Conservation (phyloP, 306 rosid genomes). For the Gynostemma pentaphyllum region DNA sequence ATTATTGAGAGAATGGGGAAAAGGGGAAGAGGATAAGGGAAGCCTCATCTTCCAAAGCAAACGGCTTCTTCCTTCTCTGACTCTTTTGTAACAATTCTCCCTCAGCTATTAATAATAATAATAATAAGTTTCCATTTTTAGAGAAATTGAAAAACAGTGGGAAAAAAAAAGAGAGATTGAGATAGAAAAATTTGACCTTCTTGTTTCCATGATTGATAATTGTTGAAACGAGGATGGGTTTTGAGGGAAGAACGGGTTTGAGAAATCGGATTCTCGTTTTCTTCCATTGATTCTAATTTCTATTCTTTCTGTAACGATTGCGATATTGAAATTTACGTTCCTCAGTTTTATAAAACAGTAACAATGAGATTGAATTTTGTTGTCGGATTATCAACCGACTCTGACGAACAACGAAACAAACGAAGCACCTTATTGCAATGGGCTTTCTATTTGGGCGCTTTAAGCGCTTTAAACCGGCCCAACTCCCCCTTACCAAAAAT, state of each 20-base stretch:
- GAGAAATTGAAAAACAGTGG: background rate
- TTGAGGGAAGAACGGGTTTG: slow-evolving; percentile 33
- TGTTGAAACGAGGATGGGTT: slow-evolving; percentile 34
- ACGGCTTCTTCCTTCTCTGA: slow-evolving; percentile 55
- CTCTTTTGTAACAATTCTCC: slow-evolving; percentile 67
- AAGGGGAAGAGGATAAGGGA: slow-evolving; percentile 18
- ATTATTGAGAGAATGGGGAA: slow-evolving; percentile 18
- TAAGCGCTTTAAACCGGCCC: background rate
- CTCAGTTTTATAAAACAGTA: background rate
- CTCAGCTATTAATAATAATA: slow-evolving; percentile 48
- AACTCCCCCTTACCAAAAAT: background rate
- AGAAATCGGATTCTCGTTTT: background rate
- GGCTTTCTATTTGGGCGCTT: background rate
- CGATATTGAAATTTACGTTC: background rate
- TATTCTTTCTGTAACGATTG: background rate
- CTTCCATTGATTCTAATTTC: background rate
- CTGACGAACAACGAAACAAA: background rate
- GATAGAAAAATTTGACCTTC: slow-evolving; percentile 25
- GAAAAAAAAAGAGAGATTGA: background rate
- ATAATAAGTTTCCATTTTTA: background rate
- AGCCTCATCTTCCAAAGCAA: slow-evolving; percentile 67
- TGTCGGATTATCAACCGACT: background rate
- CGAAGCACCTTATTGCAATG: background rate
- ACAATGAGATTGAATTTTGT: background rate
- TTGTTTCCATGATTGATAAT: slow-evolving; percentile 47